A percentile compares a stretch with the other conserved stretches of the same genome.
Conservation (phyloP, 2,329 filamentous ascomycete genomes). For the Arthrobotrys iridis region DNA sequence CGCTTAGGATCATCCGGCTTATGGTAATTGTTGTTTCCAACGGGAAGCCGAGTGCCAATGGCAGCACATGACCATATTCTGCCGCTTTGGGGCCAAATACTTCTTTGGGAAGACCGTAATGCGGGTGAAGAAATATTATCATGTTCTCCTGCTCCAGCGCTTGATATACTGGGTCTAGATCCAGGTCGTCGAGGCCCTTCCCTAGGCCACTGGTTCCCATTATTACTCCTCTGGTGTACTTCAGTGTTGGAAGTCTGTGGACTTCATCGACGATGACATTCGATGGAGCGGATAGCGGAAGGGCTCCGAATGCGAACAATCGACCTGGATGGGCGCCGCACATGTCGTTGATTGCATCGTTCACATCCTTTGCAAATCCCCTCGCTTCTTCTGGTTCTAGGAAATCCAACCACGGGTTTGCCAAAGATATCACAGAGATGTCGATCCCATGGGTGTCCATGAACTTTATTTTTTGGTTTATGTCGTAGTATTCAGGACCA, state of each 20-base stretch:
- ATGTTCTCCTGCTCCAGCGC: conserved; percentile 73
- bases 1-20: conserved; percentile 84
- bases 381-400: conserved; percentile 71
- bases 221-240: conserved; percentile 83
- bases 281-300: conserved; percentile 77
- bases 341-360: conserved; percentile 78
- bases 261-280: conserved; percentile 74
- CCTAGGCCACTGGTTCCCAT: conserved; percentile 86
- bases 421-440: conserved; percentile 84
- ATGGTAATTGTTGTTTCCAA: conserved; percentile 93
- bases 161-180: conserved; percentile 76
- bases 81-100: conserved; percentile 79
- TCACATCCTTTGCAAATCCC: conserved; percentile 73
- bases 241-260: conserved; percentile 69
- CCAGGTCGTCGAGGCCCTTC: conserved; percentile 79
- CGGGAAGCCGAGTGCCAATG: conserved; percentile 79
- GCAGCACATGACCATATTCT: conserved; percentile 87
- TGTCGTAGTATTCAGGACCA: conserved; percentile 82
- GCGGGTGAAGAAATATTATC: conserved; percentile 85
- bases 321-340: conserved; percentile 74
- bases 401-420: conserved; percentile 95
- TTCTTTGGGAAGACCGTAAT: conserved; percentile 83
- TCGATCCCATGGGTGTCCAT: conserved; percentile 86
- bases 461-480: conserved; percentile 81
- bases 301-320: conserved; percentile 82